phyloP scores from a whole-genome alignment of 108 stramenopile species.

The Nitzschia inconspicua region DNA sequence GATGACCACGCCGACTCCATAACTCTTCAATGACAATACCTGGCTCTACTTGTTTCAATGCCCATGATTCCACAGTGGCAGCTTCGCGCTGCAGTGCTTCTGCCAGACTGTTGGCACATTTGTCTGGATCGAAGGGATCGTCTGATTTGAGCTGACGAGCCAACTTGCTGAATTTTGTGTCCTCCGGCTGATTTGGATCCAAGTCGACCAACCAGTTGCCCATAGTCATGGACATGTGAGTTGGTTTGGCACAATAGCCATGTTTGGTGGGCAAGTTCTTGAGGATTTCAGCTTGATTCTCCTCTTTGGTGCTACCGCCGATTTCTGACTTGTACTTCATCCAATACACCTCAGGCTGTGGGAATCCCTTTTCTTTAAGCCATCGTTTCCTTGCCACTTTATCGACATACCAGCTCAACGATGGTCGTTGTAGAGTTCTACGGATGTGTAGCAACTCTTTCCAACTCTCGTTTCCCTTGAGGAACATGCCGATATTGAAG shows the following conservation, averaged over 20 bases:
- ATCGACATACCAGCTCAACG: conserved; percentile 14
- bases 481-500: conserved; percentile 10
- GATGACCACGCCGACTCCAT: neutral
- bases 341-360: conserved; percentile 1
- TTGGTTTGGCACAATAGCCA: conserved; percentile 17
- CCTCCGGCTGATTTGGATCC: neutral
- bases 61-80: conserved; percentile 5
- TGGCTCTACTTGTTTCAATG: conserved; percentile 4
- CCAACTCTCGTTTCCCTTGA: too few relatives aligned
- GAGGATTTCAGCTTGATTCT: neutral
- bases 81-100: conserved; percentile 15
- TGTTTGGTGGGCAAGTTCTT: neutral
- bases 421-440: neutral
- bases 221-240: conserved; percentile 23
- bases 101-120: conserved; percentile 4
- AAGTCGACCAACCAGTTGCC: conserved; percentile 13
- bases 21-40: conserved; percentile 26
- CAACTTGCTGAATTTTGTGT: neutral
- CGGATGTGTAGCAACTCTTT: conserved; percentile 5
- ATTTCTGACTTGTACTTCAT: conserved; percentile 4
- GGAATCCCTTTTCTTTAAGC: neutral
- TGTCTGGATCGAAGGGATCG: neutral
- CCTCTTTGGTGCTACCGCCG: conserved; percentile 2
- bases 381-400: conserved; percentile 24
- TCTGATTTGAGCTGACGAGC: neutral